Base-by-base conservation (phyloP, 2,329 filamentous ascomycete species). In the Cercospora sesami region DNA sequence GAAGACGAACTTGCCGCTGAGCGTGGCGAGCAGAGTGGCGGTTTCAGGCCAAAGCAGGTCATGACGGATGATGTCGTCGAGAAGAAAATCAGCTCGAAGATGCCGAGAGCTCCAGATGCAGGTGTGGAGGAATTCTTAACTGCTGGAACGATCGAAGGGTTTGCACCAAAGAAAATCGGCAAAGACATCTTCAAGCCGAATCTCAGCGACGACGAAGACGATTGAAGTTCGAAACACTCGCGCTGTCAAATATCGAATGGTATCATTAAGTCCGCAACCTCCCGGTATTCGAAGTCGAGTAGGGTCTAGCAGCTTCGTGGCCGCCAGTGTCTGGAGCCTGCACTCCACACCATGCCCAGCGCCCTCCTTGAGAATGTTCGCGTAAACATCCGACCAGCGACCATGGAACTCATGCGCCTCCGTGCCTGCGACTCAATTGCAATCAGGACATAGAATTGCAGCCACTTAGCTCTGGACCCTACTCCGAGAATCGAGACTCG, bases 1-100 rank as follows among this genome's bases (percentile, higher is more conserved):
- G 68, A 78, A 69, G 30, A 70, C 10, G 79, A 82, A 58, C 75
- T 84, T 5, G 81, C 81, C 0, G 67, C 79, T 5, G 82, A 84
- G 72, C 78, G 82, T 33, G 82, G 82, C 61, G 82, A 84, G 70
- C 73, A 70, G 48, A 67, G 71, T 3, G 70, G 67, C 7, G 75
- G 73, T 5, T 69, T 76, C 55, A 73, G 73, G 58, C 72, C 78
- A 21, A 73, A 72, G 9, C 75, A 77, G 58, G 75, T 80, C 45
- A 73, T 80, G 68, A 71, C 69, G 2, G 72, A 77, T 31, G 67
- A 65, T 6, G 72, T 80, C 31, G 71, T 78, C 8, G 79, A 80
- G 67, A 79, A 78, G 42, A 73, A 69, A 60, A 68, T 69, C 9
- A 61, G 64, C 18, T 68, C 67, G 48, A 70, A 69, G 31, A 51